These are phyloP conservation scores for Nitzschia sp. DNA, from an alignment of 108 stramenopile genomes.

Conservation along the genomic window DNA sequence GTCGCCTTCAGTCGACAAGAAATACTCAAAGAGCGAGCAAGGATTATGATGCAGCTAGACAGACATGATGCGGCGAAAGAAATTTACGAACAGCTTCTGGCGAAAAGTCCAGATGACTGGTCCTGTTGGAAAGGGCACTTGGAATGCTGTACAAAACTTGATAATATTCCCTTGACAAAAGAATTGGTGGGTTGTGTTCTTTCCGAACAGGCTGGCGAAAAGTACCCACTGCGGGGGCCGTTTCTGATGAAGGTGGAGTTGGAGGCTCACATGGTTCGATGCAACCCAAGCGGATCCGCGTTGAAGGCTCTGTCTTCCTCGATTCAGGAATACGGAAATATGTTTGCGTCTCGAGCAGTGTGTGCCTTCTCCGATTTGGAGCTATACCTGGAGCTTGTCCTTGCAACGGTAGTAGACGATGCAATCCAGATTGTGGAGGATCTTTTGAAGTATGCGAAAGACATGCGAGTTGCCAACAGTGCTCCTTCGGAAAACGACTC, in stretches of 20 bases:
- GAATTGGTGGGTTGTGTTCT: conserved; percentile 28
- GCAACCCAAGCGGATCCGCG: conserved; percentile 15
- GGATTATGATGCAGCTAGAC: conserved; percentile 35
- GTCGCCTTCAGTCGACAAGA: conserved; percentile 21
- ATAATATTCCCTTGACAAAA: conserved; percentile 11
- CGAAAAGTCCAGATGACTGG: conserved; percentile 70
- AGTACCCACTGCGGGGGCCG: conserved; percentile 51
- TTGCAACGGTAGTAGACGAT: not conserved
- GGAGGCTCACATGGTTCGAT: conserved; percentile 35
- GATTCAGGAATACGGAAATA: conserved; percentile 51
- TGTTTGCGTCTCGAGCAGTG: conserved; percentile 51
- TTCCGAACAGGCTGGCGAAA: conserved; percentile 17
- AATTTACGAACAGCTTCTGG: conserved; percentile 54
- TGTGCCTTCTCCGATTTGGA: conserved; percentile 77
- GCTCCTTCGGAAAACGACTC: not conserved
- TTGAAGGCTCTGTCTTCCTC: conserved; percentile 20
- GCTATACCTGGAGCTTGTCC: conserved; percentile 39
- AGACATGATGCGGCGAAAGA: conserved; percentile 42
- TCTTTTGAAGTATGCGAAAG: conserved; percentile 46
- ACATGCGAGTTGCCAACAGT: conserved; percentile 13
- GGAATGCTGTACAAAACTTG: conserved; percentile 21
- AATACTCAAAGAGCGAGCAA: conserved; percentile 35
- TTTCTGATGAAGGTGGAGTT: conserved; percentile 61
- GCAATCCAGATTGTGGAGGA: not conserved
- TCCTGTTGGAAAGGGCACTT: conserved; percentile 70